Conservation (phyloP, 1,284 basidiomycete species). For the Ceratobasidium theobromae region DNA sequence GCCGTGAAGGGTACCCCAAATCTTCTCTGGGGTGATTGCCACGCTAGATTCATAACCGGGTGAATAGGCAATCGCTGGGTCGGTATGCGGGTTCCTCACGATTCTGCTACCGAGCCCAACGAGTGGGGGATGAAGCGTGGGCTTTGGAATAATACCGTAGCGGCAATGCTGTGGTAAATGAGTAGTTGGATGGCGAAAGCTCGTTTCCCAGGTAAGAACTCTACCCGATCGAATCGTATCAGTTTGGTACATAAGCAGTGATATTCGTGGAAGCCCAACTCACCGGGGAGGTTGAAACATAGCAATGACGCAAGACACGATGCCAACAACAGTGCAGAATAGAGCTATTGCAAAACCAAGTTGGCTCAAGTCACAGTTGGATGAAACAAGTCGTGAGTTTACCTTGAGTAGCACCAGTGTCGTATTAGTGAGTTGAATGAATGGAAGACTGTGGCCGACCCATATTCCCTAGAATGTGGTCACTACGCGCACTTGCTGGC, state of each 20-base stretch:
- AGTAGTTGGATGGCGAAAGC: slow-evolving; percentile 74
- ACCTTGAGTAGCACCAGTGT: slow-evolving; percentile 74
- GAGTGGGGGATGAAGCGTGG: slow-evolving; percentile 75
- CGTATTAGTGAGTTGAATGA: slow-evolving; percentile 79
- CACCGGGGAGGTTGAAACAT: slow-evolving; percentile 58
- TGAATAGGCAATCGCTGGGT: too few relatives aligned
- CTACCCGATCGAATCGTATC: slow-evolving; percentile 42
- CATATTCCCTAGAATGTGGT: slow-evolving; percentile 40
- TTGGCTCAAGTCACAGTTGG: neutral
- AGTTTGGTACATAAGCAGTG: slow-evolving; percentile 35
- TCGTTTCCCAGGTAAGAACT: slow-evolving; percentile 81
- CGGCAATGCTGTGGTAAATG: slow-evolving; percentile 72
- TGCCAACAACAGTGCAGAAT: slow-evolving; percentile 59
- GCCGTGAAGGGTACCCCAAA: slow-evolving; percentile 37
- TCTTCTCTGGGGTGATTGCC: slow-evolving; percentile 37
- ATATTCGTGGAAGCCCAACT: slow-evolving; percentile 30
- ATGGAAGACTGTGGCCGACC: slow-evolving; percentile 62
- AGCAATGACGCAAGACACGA: slow-evolving; percentile 62
- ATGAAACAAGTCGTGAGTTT: slow-evolving; percentile 26
- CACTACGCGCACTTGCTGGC: neutral
- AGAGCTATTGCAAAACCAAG: slow-evolving; percentile 50
- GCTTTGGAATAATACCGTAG: slow-evolving; percentile 71
- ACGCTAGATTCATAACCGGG: neutral
- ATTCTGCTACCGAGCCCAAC: slow-evolving; percentile 62
- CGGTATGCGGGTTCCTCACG: slow-evolving; percentile 39